Percentiles rank a stretch among this genome's conserved stretches.
These are phyloP conservation scores for Beauveria scarabaeidicola DNA, from an alignment of 2,329 filamentous ascomycete genomes.

Conservation along the genomic window DNA sequence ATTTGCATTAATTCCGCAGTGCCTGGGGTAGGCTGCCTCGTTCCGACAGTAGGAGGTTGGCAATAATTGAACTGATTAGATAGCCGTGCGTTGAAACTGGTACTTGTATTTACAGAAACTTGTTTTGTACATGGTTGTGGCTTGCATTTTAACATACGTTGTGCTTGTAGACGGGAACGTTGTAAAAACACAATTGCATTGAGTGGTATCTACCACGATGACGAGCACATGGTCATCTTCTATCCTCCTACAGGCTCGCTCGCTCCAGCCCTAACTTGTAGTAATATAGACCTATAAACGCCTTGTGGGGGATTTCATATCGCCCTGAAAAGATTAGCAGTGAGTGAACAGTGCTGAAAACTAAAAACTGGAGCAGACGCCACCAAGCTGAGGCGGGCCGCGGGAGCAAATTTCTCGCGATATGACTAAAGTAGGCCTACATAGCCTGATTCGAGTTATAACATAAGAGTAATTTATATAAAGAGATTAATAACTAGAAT, in stretches of 20 bases:
- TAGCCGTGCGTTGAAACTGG: neutral
- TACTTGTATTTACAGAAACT: neutral
- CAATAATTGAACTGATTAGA: neutral
- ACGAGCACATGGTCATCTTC: neutral
- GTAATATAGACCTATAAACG: neutral
- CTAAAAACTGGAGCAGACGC: neutral
- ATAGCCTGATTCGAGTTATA: no score
- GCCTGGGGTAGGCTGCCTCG: no score
- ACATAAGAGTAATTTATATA: no score
- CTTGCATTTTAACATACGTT: neutral
- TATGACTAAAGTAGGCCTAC: no score
- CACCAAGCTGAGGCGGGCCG: neutral
- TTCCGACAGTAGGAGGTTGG: neutral
- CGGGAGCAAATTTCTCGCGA: no score
- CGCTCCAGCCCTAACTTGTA: neutral
- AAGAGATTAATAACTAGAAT: no score
- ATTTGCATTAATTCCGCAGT: neutral
- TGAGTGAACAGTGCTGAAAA: neutral
- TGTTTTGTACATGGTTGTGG: neutral
- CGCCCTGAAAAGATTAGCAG: no score
- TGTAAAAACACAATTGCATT: neutral
- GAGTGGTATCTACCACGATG: neutral
- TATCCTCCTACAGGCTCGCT: neutral
- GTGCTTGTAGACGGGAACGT: neutral
- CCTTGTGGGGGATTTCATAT: neutral